A percentile compares a stretch with the other conserved stretches of the same genome.
phyloP scores from a whole-genome alignment of 1,139 yeast genomes.

The Geotrichum armillariae region DNA sequence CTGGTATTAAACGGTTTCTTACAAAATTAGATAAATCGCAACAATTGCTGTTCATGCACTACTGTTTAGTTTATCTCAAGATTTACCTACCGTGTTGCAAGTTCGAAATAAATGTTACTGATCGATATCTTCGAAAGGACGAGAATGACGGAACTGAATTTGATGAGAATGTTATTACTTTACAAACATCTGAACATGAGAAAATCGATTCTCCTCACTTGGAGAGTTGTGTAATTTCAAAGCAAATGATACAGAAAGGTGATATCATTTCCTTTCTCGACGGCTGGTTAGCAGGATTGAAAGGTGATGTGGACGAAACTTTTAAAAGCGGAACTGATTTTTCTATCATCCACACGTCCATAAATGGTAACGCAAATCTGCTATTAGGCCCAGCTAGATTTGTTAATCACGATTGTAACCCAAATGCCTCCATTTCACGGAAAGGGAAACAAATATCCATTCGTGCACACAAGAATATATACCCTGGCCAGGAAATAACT shows the following conservation, averaged over 20 bases:
- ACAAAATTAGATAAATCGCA: conserved; percentile 32
- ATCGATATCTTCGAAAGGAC: conserved; percentile 36
- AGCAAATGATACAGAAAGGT: conserved; percentile 36
- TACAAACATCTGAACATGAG: background rate
- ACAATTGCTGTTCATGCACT: conserved; percentile 41
- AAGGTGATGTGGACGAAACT: conserved; percentile 39
- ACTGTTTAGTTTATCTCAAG: conserved; percentile 41
- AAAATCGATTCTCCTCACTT: conserved; percentile 21
- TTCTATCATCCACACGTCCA: conserved; percentile 42
- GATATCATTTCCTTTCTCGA: conserved; percentile 41
- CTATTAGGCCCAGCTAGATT: conserved; percentile 52
- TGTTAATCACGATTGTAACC: conserved; percentile 48
- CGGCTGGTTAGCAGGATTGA: conserved; percentile 42
- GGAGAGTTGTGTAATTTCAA: conserved; percentile 47
- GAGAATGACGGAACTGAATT: background rate
- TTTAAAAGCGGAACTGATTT: conserved; percentile 43
- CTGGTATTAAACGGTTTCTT: conserved; percentile 36
- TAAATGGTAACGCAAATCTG: conserved; percentile 39
- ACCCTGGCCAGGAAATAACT: conserved; percentile 49
- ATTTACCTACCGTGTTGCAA: conserved; percentile 43
- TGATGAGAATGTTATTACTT: background rate
- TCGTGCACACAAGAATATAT: conserved; percentile 39
- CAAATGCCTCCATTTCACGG: conserved; percentile 44
- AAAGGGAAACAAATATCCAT: conserved; percentile 36
- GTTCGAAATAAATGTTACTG: conserved; percentile 47